Evolutionary conservation across 495 filamentous ascomycete genomes (phyloP), one percentile per base, ranked within the genome.

Genomic region (Aspergillus ostianus): DNA sequence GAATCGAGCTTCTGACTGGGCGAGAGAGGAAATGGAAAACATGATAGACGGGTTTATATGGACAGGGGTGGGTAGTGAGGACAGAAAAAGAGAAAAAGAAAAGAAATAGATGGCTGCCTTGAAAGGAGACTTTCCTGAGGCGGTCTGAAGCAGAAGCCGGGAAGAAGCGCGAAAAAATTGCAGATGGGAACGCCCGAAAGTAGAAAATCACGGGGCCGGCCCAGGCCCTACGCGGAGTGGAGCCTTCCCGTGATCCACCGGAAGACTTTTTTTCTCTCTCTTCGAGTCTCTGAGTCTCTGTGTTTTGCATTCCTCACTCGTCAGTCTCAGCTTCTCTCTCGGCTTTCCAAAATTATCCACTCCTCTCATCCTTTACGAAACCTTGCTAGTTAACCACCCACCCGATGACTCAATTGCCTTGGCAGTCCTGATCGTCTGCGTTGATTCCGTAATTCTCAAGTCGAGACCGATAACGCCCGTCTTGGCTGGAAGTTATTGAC

Each of bases 321-420:
- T 21, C n/a, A 4, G 8, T 7, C 20, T 18, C 20, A 18, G n/a
- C 15, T 7, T 6, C 46, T 4, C 4, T 18, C n/a, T 47, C 20
- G 13, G 46, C 46, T 15, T 7, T 47, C 46, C n/a, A 47, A 7
- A 7, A 26, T 47, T 32, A 17, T 41, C 36, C 36, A 41, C 36
- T 41, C 5, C 36, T 41, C 36, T 41, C 36, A 4, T 41, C 36
- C 36, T 13, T 41, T 41, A 41, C 36, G 36, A 41, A 41, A 41
- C 36, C 36, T 41, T 4, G 36, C 23, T 26, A 26, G 36, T 4
- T 26, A 26, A 26, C 36, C 13, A 13, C 36, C 36, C 47, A 4
- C n/a, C 18, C n/a, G 8, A 7, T 49, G 47, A 49, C 15, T 49
- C 47, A 49, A 49, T 49, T 49, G 2, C 47, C 47, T 49, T 49